Conservation (phyloP, 2,329 filamentous ascomycete species). For the Scedosporium apiospermum region DNA sequence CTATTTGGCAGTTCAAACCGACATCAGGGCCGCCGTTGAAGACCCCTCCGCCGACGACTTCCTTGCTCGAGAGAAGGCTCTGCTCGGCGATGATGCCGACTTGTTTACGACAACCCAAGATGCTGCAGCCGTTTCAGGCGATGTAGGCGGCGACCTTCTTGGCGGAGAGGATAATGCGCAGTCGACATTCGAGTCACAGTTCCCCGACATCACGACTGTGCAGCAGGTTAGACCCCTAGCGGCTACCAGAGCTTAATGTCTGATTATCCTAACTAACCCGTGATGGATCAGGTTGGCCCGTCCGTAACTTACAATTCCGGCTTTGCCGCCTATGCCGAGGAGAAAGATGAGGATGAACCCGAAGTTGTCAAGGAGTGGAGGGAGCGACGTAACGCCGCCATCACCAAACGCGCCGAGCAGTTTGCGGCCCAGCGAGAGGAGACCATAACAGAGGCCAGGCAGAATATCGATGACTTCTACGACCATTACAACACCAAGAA, state of each 20-base stretch:
- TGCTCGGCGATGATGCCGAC: slow-evolving; percentile 85
- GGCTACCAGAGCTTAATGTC: neutral
- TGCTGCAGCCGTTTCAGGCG: slow-evolving; percentile 42
- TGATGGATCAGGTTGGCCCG: slow-evolving; percentile 55
- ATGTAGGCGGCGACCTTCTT: slow-evolving; percentile 61
- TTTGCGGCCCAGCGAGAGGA: slow-evolving; percentile 74
- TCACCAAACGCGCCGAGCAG: slow-evolving; percentile 75
- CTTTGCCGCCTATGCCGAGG: slow-evolving; percentile 43
- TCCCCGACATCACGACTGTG: slow-evolving; percentile 62
- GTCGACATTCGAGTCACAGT: slow-evolving; percentile 71
- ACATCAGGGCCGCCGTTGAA: slow-evolving; percentile 47
- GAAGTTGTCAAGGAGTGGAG: slow-evolving; percentile 90
- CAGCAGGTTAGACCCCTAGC: slow-evolving; percentile 51
- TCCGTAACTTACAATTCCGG: slow-evolving; percentile 54
- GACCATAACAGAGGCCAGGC: slow-evolving; percentile 79
- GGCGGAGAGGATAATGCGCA: slow-evolving; percentile 48
- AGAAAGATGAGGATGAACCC: slow-evolving; percentile 66
- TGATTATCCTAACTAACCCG: neutral
- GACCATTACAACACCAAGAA: slow-evolving; percentile 98
- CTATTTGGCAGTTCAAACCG: slow-evolving; percentile 51
- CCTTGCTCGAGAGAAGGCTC: slow-evolving; percentile 79
- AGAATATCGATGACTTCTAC: slow-evolving; percentile 98
- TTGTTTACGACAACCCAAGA: slow-evolving; percentile 78
- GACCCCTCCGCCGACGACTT: slow-evolving; percentile 69
- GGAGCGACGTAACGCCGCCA: slow-evolving; percentile 73